phyloP scores from a whole-genome alignment of 2,329 filamentous ascomycete species.

The Sporothrix pallida region DNA sequence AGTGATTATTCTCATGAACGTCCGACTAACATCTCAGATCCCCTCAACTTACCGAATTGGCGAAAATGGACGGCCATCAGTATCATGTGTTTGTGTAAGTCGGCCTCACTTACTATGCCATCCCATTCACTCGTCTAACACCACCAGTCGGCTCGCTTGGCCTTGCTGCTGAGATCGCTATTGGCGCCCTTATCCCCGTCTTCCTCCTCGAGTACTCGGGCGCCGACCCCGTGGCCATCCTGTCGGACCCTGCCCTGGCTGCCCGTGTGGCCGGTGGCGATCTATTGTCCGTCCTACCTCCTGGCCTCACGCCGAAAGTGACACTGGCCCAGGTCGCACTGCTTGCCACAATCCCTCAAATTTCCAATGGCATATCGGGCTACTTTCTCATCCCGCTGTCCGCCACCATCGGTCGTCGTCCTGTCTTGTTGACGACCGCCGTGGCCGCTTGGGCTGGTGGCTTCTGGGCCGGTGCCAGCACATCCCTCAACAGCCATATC shows the following conservation, averaged over 20 bases:
- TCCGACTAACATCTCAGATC: conserved; percentile 35
- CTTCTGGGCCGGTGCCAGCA: conserved; percentile 46
- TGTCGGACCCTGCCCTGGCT: conserved; percentile 26
- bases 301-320: conserved; percentile 36
- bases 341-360: background rate
- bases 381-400: conserved; percentile 48
- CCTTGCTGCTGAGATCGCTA: conserved; percentile 43
- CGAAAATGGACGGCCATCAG: conserved; percentile 44
- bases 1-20: no score
- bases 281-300: conserved; percentile 43
- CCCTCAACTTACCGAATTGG: conserved; percentile 44
- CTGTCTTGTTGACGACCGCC: conserved; percentile 46
- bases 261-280: conserved; percentile 38
- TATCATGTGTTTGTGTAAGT: conserved; percentile 39
- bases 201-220: conserved; percentile 48
- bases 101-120: background rate
- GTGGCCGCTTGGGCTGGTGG: conserved; percentile 47
- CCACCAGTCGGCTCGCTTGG: conserved; percentile 38
- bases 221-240: conserved; percentile 43
- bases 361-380: conserved; percentile 40
- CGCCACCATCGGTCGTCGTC: conserved; percentile 46
- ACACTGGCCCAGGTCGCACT: background rate
- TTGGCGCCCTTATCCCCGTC: conserved; percentile 45
- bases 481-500: conserved; percentile 41
- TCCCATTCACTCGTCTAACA: background rate